Conservation (phyloP, 1,139 yeast genomes). For the Magnusiomyces fungicola region DNA sequence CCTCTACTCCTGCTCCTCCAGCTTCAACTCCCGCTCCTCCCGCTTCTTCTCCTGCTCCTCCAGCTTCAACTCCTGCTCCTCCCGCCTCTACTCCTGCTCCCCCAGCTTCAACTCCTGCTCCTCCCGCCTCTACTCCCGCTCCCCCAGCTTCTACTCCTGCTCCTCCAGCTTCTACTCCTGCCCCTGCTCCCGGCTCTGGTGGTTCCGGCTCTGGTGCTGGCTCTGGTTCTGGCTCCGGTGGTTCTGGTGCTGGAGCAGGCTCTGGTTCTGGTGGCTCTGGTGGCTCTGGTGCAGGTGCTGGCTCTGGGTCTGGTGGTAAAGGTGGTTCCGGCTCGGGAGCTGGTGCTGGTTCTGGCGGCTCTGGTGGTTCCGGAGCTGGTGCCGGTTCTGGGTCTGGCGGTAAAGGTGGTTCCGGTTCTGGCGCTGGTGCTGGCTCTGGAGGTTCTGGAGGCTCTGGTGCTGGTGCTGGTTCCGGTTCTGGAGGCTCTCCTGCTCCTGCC, state of each 20-base stretch:
- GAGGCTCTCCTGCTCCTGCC: neutral
- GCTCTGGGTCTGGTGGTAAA: neutral
- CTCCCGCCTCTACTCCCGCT: too few species aligned
- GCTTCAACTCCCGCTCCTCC: too few species aligned
- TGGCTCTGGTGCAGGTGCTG: neutral
- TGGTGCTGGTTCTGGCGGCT: neutral
- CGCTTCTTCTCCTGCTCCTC: too few species aligned
- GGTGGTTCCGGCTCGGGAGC: conserved; percentile 4
- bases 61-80: too few species aligned
- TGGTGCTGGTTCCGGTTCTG: neutral
- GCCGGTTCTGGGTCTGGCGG: conserved; percentile 1
- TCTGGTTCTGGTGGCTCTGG: neutral
- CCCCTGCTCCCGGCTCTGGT: too few species aligned
- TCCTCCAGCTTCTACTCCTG: too few species aligned
- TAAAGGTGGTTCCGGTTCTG: conserved; percentile 3
- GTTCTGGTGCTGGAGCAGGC: conserved; percentile 2
- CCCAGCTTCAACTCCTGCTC: too few species aligned
- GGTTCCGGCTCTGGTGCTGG: conserved; percentile 3
- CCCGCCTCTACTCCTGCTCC: too few species aligned
- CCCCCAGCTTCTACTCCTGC: too few species aligned
- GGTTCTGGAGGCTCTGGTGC: neutral
- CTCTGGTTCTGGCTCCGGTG: neutral
- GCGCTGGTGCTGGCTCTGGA: neutral
- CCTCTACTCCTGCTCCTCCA: too few species aligned
- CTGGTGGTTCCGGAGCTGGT: neutral